Evolutionary conservation across 2,329 filamentous ascomycete species (phyloP), one percentile per base, ranked within the genome.

Genomic region (Penicillium olsonii): DNA sequence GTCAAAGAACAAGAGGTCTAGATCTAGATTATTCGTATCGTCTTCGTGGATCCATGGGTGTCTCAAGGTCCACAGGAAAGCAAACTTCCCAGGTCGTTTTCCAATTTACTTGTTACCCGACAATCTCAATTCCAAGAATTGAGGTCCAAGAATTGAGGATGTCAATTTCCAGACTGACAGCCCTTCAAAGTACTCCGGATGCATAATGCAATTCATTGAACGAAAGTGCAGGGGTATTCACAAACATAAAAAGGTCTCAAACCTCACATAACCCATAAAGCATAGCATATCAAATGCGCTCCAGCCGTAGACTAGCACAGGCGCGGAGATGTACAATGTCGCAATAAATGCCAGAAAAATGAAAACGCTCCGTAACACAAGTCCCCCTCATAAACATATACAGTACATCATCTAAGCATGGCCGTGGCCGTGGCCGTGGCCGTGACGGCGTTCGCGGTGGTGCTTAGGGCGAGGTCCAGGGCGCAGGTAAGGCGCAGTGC

Each of bases 201-300:
- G 12, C 12, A 31, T 3, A 6, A 31, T 31, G 29, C 29, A 31
- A 15, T 31, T 31, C 29, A 31, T 31, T 31, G 29, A 31, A 31
- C 9, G n/a, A 51, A 34, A 33, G 17, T 10, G 20, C 24, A 47
- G 17, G 18, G 31, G 37, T 50, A 49, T 50, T n/a, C 62, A 15
- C 63, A 66, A 51, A 70, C 67, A 41, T 69, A 64, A 2, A 29
- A 59, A 54, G 14, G 27, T 42, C 39, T 42, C 65, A 57, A 45
- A 66, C 57, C 31, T 66, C 43, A 68, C 68, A 44, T 70, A 71
- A 4, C 64, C 61, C 33, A 65, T 45, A 41, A 47, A 44, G 17
- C 27, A 19, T 35, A 47, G 31, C n/a, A 27, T 42, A 44, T 48
- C 33, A 43, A 44, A 31, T 29, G 45, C 33, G 1, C 8, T 22